Evolutionary conservation across 768 basidiomycete species (phyloP), one percentile per base, ranked within the genome.

Genomic region (Dacryopinax spathularia): DNA sequence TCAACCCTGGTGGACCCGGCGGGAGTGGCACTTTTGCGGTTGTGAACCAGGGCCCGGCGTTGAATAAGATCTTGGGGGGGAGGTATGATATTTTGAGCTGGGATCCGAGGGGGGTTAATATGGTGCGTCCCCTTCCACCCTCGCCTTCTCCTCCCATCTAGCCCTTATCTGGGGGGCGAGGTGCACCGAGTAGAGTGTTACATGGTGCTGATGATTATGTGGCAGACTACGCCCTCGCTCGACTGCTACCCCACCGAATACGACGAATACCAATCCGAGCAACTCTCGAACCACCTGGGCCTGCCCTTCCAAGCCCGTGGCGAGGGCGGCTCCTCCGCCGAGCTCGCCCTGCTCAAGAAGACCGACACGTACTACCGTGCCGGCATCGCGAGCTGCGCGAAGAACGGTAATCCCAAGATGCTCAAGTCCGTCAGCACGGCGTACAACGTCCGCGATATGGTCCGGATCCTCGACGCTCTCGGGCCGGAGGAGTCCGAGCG

Each of bases 1-100:
- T 31, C 43, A 63, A 68, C 61, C 67, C 67, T 0, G 67, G 68
- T 4, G 68, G 68, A 2, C 68, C 69, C 0, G 69, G 69, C 0
- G 69, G 67, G 1, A 60, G 62, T 5, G 69, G 69, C 0, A 68
- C 67, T 0, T 34, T 34, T 6, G 35, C 62, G 1, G 25, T 69
- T 18, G 33, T 65, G n/a, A 33, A 44, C 0, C 59, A 60, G 13
- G 67, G 65, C 0, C 10, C n/a, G 1, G 16, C 35, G 9, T 48
- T 69, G 18, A 35, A 63, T 0, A 39, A 34, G 12, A 64, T 68
- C 34, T 33, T 68, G 34, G 39, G 62, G 6, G 43, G 43, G 1
- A 37, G 43, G 20, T 63, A 39, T 34, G 62, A 63, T 34, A 44
- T 63, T 18, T n/a, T 63, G 9, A 48, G 43, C 12, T 59, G 43